Base-by-base conservation (phyloP, 176 grass and related monocot species). In the Leersia perrieri region DNA sequence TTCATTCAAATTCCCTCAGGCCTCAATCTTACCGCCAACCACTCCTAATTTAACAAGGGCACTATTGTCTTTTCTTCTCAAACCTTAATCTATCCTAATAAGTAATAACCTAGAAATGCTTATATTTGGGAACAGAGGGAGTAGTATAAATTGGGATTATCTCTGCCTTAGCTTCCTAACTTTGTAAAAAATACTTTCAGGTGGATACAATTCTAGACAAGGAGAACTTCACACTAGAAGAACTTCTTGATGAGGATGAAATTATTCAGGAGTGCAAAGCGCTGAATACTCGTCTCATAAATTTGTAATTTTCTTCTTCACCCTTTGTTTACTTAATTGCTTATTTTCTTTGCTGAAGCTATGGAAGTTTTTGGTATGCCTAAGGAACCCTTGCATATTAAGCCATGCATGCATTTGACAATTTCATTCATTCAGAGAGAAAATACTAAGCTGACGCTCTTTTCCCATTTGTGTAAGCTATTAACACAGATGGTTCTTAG, bases 231-330 rank as follows among this genome's bases (percentile, higher is more conserved):
- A 97, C 87, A 26, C 80, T 97, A 9, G 94, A 97, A 69, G 90
- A 97, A 66, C 94, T 97, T 89, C 94, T 97, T 26, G 94, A 97
- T 2, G 94, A 97, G 85, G 94, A 97, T 70, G 94, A 97, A 45
- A 93, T 93, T 73, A 97, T 97, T 73, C 94, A 97, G 79, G 94
- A 97, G 81, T 97, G 94, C 94, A 97, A 97, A 91, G 94, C 91
- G 10, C 86, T 97, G 77, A 97, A 97, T 55, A 91, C 88, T 26
- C 90, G 94, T 12, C 94, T 93, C 30, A 97, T 97, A 40, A 97
- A 91, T 88, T 97, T 97, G 94, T 97, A 93, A 73, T 58, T 27
- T 62, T 35, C 1, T 78, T 20, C 44, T 15, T 71, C 62, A 32
- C 13, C 5, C 26, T 29, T 76, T 23, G 61, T 76, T 51, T 65